A percentile compares a stretch with the other conserved stretches of the same genome.
Evolutionary conservation across 75 land plant genomes (phyloP).

Genomic region (Picea sitchensis): DNA sequence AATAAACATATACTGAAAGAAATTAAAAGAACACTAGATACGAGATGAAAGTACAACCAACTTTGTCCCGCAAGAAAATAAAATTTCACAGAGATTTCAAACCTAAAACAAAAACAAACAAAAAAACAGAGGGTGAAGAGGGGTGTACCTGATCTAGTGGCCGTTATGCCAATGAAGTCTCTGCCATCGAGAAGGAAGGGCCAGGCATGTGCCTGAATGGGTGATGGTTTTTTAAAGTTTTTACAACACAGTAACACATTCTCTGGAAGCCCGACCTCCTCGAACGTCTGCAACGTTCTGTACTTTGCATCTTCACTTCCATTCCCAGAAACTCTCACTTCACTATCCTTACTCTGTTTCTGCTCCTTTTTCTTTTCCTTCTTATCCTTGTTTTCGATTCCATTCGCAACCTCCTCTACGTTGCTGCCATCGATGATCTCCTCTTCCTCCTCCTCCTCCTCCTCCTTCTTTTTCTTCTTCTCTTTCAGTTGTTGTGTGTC

Average conservation of each 20-base stretch:
- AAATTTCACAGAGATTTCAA: too few relatives aligned
- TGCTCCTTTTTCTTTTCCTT: slow-evolving; percentile 2
- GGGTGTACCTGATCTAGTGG: slow-evolving; percentile 81
- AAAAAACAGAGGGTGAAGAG: not conserved
- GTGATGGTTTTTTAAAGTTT: slow-evolving; percentile 76
- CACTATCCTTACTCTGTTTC: not conserved
- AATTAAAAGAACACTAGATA: too few relatives aligned
- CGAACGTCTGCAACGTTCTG: slow-evolving; percentile 52
- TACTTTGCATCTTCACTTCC: slow-evolving; percentile 53
- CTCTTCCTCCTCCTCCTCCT: slow-evolving; percentile 17
- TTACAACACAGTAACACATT: slow-evolving; percentile 75
- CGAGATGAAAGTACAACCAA: too few relatives aligned
- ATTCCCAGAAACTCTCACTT: slow-evolving; percentile 58
- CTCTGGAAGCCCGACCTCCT: slow-evolving; percentile 43
- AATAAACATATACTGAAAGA: too few relatives aligned
- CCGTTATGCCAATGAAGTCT: slow-evolving; percentile 90
- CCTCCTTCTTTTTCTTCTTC: slow-evolving; percentile 9
- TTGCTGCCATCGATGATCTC: not conserved
- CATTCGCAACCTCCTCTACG: not conserved
- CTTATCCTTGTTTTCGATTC: slow-evolving; percentile 9
- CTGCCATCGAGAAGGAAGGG: slow-evolving; percentile 88
- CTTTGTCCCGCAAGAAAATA: too few relatives aligned
- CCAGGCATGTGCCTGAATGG: slow-evolving; percentile 91
- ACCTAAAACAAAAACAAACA: too few relatives aligned
- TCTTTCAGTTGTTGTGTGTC: not conserved